Evolutionary conservation across 257 asterid genomes (phyloP), one percentile per base, ranked within the genome.

Genomic region (Solanum peruvianum): DNA sequence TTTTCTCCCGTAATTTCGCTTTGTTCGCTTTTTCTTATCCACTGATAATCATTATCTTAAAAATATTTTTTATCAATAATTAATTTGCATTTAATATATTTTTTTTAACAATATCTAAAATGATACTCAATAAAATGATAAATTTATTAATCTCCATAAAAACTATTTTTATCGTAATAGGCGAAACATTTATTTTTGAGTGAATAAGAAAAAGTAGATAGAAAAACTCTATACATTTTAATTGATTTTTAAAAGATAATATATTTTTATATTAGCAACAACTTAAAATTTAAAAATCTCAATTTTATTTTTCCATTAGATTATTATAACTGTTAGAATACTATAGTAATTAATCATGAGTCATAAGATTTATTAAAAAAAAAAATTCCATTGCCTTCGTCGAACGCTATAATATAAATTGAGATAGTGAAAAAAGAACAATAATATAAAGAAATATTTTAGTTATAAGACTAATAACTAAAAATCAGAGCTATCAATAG

Each of bases 341-440:
- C 25, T 56, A 18, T 16, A 23, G 14, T 64, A 25, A 11, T 64
- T 64, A 11, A 64, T 64, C 12, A n/a, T 11, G 15, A 11, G 14
- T 11, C 16, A 4, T n/a, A 3, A n/a, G 31, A 6, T n/a, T 62
- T 60, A 3, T 20, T 10, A 0, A 0, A 9, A 21, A 9, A 1
- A 23, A 9, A 1, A 23, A 9, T 21, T 21, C 8, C 5, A 58
- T 20, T 58, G 25, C 25, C 64, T 2, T 7, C 12, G 12, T 9
- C 27, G 10, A 60, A 23, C 13, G 10, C 6, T 9, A 21, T 58
- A 58, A 58, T 21, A 58, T 21, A 58, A 21, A 9, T 60, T 60
- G 3, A 60, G 25, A 60, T 27, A 6, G 27, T 21, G 2, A 60
- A 9, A 60, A n/a, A 18, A 60, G 2, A 60, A 60, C 6, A n/a